A percentile compares a stretch with the other conserved stretches of the same genome.
These are phyloP conservation scores for Parietichytrium sp. DNA, from an alignment of 108 stramenopile genomes.

Conservation along the genomic window DNA sequence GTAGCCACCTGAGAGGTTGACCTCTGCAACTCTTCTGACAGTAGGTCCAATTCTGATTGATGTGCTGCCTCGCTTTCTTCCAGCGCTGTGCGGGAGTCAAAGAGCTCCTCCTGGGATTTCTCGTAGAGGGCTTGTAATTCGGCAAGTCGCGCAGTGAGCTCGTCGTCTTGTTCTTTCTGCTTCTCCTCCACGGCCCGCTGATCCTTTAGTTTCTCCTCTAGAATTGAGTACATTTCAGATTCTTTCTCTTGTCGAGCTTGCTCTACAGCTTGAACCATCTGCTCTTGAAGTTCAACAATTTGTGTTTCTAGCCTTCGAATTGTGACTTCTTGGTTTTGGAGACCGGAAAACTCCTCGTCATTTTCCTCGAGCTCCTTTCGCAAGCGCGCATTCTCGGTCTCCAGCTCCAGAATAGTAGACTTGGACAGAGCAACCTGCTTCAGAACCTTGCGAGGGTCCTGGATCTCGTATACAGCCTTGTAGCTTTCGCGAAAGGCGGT, in stretches of 20 bases:
- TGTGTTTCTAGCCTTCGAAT: slow-evolving; percentile 77
- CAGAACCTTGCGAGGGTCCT: neutral
- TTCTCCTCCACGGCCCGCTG: neutral
- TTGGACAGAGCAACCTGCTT: neutral
- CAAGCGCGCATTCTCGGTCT: slow-evolving; percentile 76
- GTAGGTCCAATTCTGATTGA: neutral
- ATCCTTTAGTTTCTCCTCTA: neutral
- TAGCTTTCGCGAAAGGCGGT: neutral
- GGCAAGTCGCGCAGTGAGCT: neutral
- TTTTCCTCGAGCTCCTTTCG: slow-evolving; percentile 80
- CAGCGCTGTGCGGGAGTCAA: neutral
- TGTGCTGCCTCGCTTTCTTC: neutral
- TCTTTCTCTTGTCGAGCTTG: neutral
- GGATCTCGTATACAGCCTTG: neutral
- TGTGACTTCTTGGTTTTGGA: slow-evolving; percentile 89
- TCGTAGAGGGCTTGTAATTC: neutral
- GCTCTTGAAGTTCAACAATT: slow-evolving; percentile 69
- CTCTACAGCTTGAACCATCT: slow-evolving; percentile 37
- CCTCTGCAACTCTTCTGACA: neutral
- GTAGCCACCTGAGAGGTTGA: neutral
- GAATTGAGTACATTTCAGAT: neutral
- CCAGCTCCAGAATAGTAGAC: neutral
- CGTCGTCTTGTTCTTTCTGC: neutral
- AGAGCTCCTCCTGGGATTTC: neutral
- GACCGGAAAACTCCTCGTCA: slow-evolving; percentile 76